phyloP scores from a whole-genome alignment of 2,329 filamentous ascomycete genomes.

The Venturia effusa region DNA sequence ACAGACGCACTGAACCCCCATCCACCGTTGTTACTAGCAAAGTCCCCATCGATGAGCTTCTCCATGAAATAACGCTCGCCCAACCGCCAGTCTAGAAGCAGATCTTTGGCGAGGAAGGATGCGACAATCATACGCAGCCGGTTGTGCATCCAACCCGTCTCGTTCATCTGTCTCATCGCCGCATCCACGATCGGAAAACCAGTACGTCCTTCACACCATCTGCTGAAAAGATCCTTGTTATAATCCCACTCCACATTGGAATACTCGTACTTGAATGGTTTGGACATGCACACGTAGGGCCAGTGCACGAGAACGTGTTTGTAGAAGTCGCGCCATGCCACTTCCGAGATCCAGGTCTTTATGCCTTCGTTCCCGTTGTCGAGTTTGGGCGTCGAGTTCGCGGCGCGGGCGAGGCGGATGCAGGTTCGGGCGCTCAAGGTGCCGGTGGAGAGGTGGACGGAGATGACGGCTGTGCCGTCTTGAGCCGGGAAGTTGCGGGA shows the following conservation, averaged over 20 bases:
- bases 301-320: constrained; percentile 74
- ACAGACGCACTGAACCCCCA: constrained; percentile 54
- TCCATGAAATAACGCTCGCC: constrained; percentile 43
- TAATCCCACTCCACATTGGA: constrained; percentile 77
- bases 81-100: constrained; percentile 38
- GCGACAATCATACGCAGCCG: constrained; percentile 40
- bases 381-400: constrained; percentile 52
- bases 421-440: constrained; percentile 58
- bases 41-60: constrained; percentile 36
- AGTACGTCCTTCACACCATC: constrained; percentile 65
- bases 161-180: constrained; percentile 39
- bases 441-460: constrained; percentile 61
- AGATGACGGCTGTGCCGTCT: constrained; percentile 45
- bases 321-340: constrained; percentile 84
- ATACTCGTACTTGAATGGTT: constrained; percentile 74
- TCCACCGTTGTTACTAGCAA: constrained; percentile 37
- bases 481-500: constrained; percentile 32
- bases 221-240: constrained; percentile 53
- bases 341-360: constrained; percentile 65
- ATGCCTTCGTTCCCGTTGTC: constrained; percentile 57
- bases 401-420: constrained; percentile 49
- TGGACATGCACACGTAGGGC: constrained; percentile 75
- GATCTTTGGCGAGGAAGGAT: constrained; percentile 37
- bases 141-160: constrained; percentile 43
- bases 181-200: constrained; percentile 61